A percentile compares a stretch with the other conserved stretches of the same genome.
Evolutionary conservation across 2,329 filamentous ascomycete genomes (phyloP).

Genomic region (Coniella lustricola): DNA sequence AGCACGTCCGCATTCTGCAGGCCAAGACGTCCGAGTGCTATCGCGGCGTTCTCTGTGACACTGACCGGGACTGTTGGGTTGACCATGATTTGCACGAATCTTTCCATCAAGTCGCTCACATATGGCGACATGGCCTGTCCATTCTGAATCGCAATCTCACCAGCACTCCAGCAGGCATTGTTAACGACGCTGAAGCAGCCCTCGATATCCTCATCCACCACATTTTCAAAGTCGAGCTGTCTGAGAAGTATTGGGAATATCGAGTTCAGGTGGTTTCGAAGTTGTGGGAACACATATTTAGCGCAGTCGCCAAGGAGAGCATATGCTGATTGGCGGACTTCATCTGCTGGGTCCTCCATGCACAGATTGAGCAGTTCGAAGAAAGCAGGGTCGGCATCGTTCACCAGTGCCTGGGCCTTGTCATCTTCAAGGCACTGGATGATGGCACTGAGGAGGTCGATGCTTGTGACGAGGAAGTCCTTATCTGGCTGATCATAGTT

Average conservation of each 20-base stretch:
- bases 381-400: conserved; percentile 69
- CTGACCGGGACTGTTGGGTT: conserved; percentile 81
- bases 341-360: conserved; percentile 84
- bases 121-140: conserved; percentile 70
- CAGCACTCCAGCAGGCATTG: conserved; percentile 95
- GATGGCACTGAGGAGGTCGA: conserved; percentile 88
- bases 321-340: conserved; percentile 93
- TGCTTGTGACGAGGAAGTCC: conserved; percentile 91
- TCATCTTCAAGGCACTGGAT: conserved; percentile 76
- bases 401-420: conserved; percentile 71
- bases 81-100: conserved; percentile 74
- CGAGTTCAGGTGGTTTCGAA: conserved; percentile 65
- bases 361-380: conserved; percentile 88
- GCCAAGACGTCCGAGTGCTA: conserved; percentile 82
- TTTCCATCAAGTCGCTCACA: conserved; percentile 67
- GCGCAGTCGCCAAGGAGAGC: conserved; percentile 91
- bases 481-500: conserved; percentile 78
- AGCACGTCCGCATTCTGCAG: conserved; percentile 69
- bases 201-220: conserved; percentile 74
- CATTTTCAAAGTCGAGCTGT: conserved; percentile 75
- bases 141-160: conserved; percentile 81
- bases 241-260: conserved; percentile 77
- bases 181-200: conserved; percentile 88
- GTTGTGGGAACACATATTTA: conserved; percentile 79
- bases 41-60: conserved; percentile 87